Base-by-base conservation (phyloP, 768 basidiomycete species). In the Galerina marginata region DNA sequence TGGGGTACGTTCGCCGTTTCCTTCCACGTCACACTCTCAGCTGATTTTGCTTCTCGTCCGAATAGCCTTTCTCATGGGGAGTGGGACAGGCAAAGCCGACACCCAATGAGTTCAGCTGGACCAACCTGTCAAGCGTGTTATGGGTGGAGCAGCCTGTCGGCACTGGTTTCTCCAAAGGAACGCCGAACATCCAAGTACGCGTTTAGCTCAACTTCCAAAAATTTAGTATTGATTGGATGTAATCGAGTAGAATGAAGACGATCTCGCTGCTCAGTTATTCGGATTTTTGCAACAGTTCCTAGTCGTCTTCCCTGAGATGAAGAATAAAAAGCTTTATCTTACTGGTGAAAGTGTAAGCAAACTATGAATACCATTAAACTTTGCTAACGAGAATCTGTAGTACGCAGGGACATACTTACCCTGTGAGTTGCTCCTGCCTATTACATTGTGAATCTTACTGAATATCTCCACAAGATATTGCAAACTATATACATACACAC, bases 71-170 rank as follows among this genome's bases (percentile, higher is more conserved):
- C 71, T 80, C 77, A 44, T 91, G 90, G 90, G 71, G 81, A 6
- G 77, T 65, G 45, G 91, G 91, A 1, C 83, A 84, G 65, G 89
- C 88, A 1, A 79, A 80, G 56, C 86, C 90, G 3, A 88, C 82
- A 0, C 77, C 71, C 5, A 92, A 91, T 54, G 79, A 87, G 63
- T 82, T 80, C 65, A 90, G 89, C 71, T 92, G 91, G 91, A 92
- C 91, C 0, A 92, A 92, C 66, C 77, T 92, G 7, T 90, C 89
- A 2, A 90, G 87, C 56, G 73, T 91, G 6, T 74, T 92, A 15
- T 93, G 83, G 79, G 83, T 92, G 10, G 91, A 93, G 63, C 91
- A 92, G 63, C 91, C 91, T 3, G 86, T 92, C 33, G 91, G 91
- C 4, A 92, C 90, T 4, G 91, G 91, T 0, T 92, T 87, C 70